Evolutionary conservation across 2,329 filamentous ascomycete genomes (phyloP), one percentile per base, ranked within the genome.

Genomic region (Penicillium sp.): DNA sequence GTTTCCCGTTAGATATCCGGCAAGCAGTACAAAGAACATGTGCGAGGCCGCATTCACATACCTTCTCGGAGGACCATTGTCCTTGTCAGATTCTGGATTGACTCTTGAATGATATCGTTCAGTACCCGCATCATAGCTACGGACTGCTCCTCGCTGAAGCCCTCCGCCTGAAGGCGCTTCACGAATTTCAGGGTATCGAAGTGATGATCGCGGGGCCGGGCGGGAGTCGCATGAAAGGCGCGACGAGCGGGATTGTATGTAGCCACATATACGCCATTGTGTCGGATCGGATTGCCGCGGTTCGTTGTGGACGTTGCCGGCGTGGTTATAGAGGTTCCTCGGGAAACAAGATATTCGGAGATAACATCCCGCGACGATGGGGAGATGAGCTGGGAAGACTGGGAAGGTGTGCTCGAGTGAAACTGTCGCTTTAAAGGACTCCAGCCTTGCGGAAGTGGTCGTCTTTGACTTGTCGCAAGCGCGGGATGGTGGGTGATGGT

Each of bases 131-230:
- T 97, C 86, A 96, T 93, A n/a, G 93, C 91, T 24, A 88, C 89
- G 2, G 90, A 84, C 71, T 98, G 93, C 59, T 90, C 86, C 69
- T 97, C 91, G 22, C 88, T 95, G 69, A 97, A 96, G 0, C 93
- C 93, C 68, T 98, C 93, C 58, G 81, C 81, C 68, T 91, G 84
- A 35, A 98, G 76, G 45, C 88, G 79, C 72, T 95, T 88, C 34
- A 98, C 90, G 66, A 98, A 95, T 73, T 95, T 96, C 54, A 98
- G 80, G 1, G 93, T 98, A 71, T 98, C 93, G 67, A 98, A 98
- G 70, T 98, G 90, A 70, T 98, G 93, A 63, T 96, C 90, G 57
- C 86, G 81, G 45, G 69, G 66, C 44, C 74, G 78, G 33, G 71
- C 62, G 2, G 80, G 67, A 1, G 87, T 85, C 32, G 82, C 79